Percentiles rank a stretch among this genome's conserved stretches.
Conservation (phyloP, 2,329 filamentous ascomycete genomes). For the Berkeleyomyces basicola region DNA sequence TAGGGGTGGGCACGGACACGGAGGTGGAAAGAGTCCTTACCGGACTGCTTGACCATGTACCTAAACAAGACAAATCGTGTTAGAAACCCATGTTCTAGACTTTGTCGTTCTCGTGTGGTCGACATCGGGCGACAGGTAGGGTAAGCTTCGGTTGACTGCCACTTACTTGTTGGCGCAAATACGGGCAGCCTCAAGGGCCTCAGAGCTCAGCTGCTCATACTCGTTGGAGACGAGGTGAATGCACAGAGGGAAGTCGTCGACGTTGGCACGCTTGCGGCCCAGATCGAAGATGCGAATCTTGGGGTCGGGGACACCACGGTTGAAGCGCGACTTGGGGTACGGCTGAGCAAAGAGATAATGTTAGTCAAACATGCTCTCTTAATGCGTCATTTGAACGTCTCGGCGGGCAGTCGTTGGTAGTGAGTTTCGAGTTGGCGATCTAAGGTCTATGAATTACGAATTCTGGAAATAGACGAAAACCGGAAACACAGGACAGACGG, state of each 20-base stretch:
- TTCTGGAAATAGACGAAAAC: background rate
- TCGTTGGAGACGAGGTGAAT: constrained; percentile 99
- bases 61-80: constrained; percentile 4
- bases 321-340: constrained; percentile 99
- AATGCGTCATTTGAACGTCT: background rate
- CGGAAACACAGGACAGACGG: background rate
- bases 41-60: constrained; percentile 55
- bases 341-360: constrained; percentile 35
- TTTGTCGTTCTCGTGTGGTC: background rate
- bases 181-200: constrained; percentile 98
- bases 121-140: background rate
- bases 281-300: constrained; percentile 97
- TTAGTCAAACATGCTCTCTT: constrained; percentile 14
- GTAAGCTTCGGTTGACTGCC: background rate
- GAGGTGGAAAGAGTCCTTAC: constrained; percentile 61
- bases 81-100: background rate
- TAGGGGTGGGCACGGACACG: constrained; percentile 86
- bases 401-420: background rate
- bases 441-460: background rate
- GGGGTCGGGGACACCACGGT: constrained; percentile 86
- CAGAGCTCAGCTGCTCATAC: constrained; percentile 99
- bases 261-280: constrained; percentile 93
- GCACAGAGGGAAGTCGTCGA: constrained; percentile 99
- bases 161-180: constrained; percentile 94
- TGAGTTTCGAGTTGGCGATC: background rate